Evolutionary conservation across 305 asterid species (phyloP), one percentile per base, ranked within the genome.

Genomic region (Nicotiana rustica): DNA sequence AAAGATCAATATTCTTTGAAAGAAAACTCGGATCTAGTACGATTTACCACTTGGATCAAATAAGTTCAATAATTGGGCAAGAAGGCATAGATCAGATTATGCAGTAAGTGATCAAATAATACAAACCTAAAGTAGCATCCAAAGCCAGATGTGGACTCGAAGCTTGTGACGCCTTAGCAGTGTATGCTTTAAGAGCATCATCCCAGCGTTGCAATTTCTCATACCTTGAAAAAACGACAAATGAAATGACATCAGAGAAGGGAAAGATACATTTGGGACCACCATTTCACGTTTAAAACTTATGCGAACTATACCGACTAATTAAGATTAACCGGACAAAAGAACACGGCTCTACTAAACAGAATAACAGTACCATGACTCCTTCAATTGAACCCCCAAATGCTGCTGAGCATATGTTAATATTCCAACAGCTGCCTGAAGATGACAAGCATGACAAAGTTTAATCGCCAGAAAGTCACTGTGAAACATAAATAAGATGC

Each of bases 191-290:
- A 83, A 97, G 93, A 86, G 99, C 99, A 89, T 97, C 99, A 82
- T 92, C 98, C 99, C 99, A 97, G 57, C 99, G 92, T 84, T 97
- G 99, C 89, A 97, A 93, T 86, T 97, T 97, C 85, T 95, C 99
- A 85, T 95, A 95, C 99, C 99, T 96, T 80, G 25, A 81, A 56
- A 66, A 31, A 61, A 25, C 17, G 12, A 66, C 12, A 76, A 33
- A 36, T 62, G 3, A 61, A 78, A 77, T 38, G 47, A 65, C 19
- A 56, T 79, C 65, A 81, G 80, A 21, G 80, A 75, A 52, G 29
- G 66, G 29, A 29, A 76, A 55, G 47, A 55, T 29, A 52, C 49
- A 76, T 55, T 17, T 76, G 66, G 55, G 80, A 76, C 47, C 66
- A 29, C 25, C 47, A 75, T 49, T 52, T 76, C 47, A 55, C 0